A percentile compares a stretch with the other conserved stretches of the same genome.
Evolutionary conservation across 768 basidiomycete species (phyloP).

Genomic region (Amanita thiersii): DNA sequence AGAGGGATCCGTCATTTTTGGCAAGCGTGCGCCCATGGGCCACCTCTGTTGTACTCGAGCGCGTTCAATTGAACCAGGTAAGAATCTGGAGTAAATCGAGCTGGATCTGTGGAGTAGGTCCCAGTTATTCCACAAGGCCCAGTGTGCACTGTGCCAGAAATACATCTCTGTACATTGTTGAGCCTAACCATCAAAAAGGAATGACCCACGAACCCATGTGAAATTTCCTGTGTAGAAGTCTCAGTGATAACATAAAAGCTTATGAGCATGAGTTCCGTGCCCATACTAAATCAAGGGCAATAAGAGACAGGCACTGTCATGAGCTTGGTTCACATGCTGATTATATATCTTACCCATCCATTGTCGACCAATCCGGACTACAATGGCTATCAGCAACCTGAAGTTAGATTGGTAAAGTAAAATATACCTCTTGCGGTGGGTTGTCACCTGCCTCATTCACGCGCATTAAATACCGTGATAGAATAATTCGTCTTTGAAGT

Average conservation of each 20-base stretch:
- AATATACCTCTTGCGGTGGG: slow-evolving; percentile 49
- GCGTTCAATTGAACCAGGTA: slow-evolving; percentile 33
- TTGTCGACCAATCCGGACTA: slow-evolving; percentile 49
- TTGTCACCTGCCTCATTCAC: slow-evolving; percentile 51
- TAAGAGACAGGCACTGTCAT: not conserved
- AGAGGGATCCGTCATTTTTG: slow-evolving; percentile 56
- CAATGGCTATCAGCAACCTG: not conserved
- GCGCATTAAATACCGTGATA: slow-evolving; percentile 48
- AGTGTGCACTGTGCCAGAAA: slow-evolving; percentile 53
- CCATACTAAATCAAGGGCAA: slow-evolving; percentile 26
- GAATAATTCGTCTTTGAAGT: slow-evolving; percentile 46
- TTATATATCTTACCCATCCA: slow-evolving; percentile 45
- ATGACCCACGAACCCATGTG: slow-evolving; percentile 40
- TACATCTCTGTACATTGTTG: slow-evolving; percentile 32
- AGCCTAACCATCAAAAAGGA: not conserved
- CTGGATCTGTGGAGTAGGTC: slow-evolving; percentile 40
- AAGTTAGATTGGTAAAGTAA: not conserved
- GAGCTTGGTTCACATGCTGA: not conserved
- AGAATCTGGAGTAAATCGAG: slow-evolving; percentile 38
- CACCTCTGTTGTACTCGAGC: slow-evolving; percentile 48
- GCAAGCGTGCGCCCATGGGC: slow-evolving; percentile 49
- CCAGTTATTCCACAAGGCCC: slow-evolving; percentile 57
- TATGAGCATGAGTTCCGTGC: slow-evolving; percentile 17
- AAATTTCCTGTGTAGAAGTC: slow-evolving; percentile 43
- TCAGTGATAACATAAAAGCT: too few relatives aligned